phyloP scores from a whole-genome alignment of 75 land plant genomes.

The Isoetes taiwanensis region DNA sequence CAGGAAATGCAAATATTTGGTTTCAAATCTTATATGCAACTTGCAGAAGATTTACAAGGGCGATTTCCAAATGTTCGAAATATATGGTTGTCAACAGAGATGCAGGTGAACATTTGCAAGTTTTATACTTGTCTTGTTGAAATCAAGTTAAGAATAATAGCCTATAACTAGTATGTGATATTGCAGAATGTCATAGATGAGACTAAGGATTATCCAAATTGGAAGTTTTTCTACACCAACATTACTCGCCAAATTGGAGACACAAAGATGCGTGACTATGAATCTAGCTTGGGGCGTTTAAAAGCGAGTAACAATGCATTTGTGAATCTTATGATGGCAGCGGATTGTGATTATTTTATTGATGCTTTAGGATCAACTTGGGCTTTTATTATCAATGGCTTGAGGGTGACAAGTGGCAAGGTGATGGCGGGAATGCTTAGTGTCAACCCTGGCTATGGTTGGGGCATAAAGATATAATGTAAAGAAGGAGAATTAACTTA shows the following conservation, averaged over 20 bases:
- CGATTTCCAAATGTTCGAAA: background rate
- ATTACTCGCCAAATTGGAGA: background rate
- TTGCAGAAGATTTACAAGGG: background rate
- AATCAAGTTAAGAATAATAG: background rate
- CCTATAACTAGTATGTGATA: background rate
- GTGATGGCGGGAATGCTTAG: background rate
- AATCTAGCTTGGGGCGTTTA: background rate
- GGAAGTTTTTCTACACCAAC: background rate
- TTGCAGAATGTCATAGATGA: conserved; percentile 7
- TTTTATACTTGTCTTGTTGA: no score
- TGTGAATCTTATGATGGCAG: conserved; percentile 8
- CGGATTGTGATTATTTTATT: conserved; percentile 4
- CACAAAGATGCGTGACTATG: conserved; percentile 2
- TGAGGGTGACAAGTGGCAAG: background rate
- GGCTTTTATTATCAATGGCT: background rate
- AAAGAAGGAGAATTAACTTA: no score
- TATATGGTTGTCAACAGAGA: conserved; percentile 5
- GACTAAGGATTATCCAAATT: background rate
- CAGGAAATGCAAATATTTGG: background rate
- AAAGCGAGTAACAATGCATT: background rate
- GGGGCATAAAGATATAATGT: no score
- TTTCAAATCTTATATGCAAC: conserved; percentile 3
- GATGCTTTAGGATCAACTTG: background rate
- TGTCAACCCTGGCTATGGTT: background rate
- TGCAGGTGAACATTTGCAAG: background rate